Base-by-base conservation (phyloP, 345 rosid genomes). In the Chamaenerion angustifolium region DNA sequence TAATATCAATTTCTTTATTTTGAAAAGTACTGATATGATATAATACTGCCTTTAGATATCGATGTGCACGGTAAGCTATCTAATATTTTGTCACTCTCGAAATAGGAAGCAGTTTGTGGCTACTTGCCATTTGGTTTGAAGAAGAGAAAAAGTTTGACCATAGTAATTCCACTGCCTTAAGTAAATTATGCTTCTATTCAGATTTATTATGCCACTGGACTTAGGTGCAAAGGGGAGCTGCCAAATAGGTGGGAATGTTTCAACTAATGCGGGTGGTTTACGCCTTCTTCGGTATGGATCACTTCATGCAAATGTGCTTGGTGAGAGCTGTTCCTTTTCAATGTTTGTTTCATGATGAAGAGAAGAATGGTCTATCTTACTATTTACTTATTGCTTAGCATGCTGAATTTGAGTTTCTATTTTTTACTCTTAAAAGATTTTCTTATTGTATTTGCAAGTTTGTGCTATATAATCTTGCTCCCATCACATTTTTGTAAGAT, bases 141-240 rank as follows among this genome's bases (percentile, higher is more conserved):
- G 19, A 35, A 50, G 13, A 50, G 12, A 31, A 27, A 21, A 15
- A 4, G 8, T 23, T 35, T 50, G 42, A 31, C 5, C 37, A 31
- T 50, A 14, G 21, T 50, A 21, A 18, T 50, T 50, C 40, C 4
- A 18, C 31, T 27, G 7, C 19, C 42, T 53, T 55, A 71, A 70
- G 68, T 43, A 40, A 63, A 53, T 62, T 17, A 59, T 68, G 69
- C 68, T 76, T 78, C 77, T 52, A 59, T 79, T 77, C 89, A 92
- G 98, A 76, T 87, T 87, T 78, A 58, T 82, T 62, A 92, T 92
- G 98, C 98, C 98, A 66, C 90, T 92, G 68, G 96, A 92, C 93
- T 74, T 92, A 53, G 98, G 98, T 74, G 95, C 98, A 43, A 92
- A 92, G 65, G 98, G 96, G 59, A 87, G 98, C 81, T 92, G 98